These are phyloP conservation scores for Fusarium heterosporum DNA, from an alignment of 2,329 filamentous ascomycete species.

Conservation along the genomic window DNA sequence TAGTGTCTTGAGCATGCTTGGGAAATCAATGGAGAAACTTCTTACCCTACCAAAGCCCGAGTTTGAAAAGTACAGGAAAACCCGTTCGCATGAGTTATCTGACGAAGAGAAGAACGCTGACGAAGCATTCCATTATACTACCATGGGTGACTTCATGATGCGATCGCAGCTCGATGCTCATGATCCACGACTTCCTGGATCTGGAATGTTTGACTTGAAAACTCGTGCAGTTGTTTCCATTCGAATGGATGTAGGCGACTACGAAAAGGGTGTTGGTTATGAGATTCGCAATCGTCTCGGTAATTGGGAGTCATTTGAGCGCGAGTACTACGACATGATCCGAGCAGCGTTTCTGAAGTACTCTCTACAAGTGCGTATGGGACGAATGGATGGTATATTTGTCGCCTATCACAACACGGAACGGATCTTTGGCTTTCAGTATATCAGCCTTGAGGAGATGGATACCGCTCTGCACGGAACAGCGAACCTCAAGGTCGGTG, in stretches of 20 bases:
- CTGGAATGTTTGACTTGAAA: constrained; percentile 96
- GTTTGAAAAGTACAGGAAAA: constrained; percentile 85
- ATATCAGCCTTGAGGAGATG: constrained; percentile 87
- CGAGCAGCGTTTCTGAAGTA: constrained; percentile 95
- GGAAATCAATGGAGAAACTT: constrained; percentile 96
- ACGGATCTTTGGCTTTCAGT: constrained; percentile 98
- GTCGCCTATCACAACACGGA: constrained; percentile 95
- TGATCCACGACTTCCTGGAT: constrained; percentile 86
- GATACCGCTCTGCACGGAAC: constrained; percentile 90
- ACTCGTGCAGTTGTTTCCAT: constrained; percentile 92
- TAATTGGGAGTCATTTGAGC: constrained; percentile 89
- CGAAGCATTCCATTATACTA: constrained; percentile 90
- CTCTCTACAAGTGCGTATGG: constrained; percentile 95
- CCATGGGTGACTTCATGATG: constrained; percentile 88
- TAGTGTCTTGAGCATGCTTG: constrained; percentile 90
- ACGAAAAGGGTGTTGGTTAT: constrained; percentile 83
- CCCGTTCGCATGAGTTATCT: constrained; percentile 73
- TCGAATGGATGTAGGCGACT: constrained; percentile 83
- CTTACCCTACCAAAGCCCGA: constrained; percentile 84
- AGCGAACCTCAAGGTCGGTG: constrained; percentile 72
- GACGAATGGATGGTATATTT: constrained; percentile 98
- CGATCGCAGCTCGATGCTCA: constrained; percentile 94
- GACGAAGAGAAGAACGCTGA: constrained; percentile 77
- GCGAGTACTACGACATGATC: constrained; percentile 98
- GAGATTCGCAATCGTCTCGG: constrained; percentile 83